phyloP scores from a whole-genome alignment of 169 alveolate genomes.

The Eimeria zaria region DNA sequence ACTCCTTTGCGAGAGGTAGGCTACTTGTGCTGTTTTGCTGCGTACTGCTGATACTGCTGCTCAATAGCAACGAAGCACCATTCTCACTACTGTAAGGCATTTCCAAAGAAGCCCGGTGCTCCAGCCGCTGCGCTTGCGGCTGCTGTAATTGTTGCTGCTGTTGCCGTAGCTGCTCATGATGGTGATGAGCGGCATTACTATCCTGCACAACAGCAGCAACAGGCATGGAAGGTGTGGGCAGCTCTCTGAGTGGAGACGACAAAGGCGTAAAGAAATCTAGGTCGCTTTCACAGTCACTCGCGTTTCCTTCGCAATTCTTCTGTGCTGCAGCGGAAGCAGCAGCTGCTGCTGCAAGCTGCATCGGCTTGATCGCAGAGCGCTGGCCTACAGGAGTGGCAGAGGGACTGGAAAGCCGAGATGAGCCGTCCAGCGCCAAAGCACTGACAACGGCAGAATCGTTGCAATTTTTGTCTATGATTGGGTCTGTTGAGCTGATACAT shows the following conservation, averaged over 20 bases:
- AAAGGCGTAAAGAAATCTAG: conserved; percentile 61
- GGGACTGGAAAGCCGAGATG: neutral
- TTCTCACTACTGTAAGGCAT: neutral
- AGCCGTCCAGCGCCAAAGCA: neutral
- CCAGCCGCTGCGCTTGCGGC: neutral
- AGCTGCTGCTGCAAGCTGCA: conserved; percentile 50
- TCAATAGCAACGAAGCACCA: neutral
- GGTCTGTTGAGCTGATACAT: neutral
- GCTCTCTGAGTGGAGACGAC: conserved; percentile 63
- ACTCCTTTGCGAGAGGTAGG: conserved; percentile 39
- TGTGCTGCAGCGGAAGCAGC: conserved; percentile 45
- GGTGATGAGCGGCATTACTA: neutral
- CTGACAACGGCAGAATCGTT: neutral
- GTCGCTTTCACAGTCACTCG: conserved; percentile 37
- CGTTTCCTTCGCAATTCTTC: neutral
- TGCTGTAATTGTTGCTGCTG: neutral
- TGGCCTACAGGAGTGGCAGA: neutral
- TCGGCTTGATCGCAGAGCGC: conserved; percentile 10
- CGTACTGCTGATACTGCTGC: neutral
- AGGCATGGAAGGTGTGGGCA: conserved; percentile 17
- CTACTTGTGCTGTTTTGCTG: conserved; percentile 62
- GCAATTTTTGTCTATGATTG: neutral
- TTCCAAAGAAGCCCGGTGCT: neutral
- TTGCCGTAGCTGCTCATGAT: conserved; percentile 1
- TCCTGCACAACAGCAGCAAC: conserved; percentile 4